phyloP scores from a whole-genome alignment of 106 monocot genomes.

The Platanthera zijinensis region DNA sequence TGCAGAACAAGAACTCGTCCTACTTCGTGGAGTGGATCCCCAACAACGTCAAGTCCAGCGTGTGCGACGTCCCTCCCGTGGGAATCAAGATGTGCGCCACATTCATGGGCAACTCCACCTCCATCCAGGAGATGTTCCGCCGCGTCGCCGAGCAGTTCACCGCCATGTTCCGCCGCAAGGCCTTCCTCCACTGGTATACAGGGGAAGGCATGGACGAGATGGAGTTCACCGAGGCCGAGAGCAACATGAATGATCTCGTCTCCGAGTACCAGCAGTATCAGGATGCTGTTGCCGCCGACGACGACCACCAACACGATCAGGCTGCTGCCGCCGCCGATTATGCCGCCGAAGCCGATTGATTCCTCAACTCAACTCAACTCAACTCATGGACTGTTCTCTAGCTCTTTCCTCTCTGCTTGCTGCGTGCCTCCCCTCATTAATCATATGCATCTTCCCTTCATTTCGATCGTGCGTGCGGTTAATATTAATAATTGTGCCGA shows the following conservation, averaged over 20 bases:
- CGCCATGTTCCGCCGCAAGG: slow-evolving; percentile 65
- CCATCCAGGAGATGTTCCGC: slow-evolving; percentile 49
- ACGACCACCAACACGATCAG: slow-evolving; percentile 20
- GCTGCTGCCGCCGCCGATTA: too few relatives aligned
- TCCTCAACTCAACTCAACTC: too few relatives aligned
- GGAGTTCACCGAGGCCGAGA: slow-evolving; percentile 71
- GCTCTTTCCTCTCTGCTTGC: too few relatives aligned
- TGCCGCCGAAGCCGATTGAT: too few relatives aligned
- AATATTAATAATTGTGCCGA: too few relatives aligned
- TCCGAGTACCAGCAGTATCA: slow-evolving; percentile 41
- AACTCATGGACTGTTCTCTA: too few relatives aligned
- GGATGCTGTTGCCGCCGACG: slow-evolving; percentile 25
- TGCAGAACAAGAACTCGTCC: slow-evolving; percentile 65
- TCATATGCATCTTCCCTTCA: too few relatives aligned
- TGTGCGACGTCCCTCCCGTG: slow-evolving; percentile 42
- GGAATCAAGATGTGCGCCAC: slow-evolving; percentile 20
- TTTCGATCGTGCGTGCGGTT: too few relatives aligned
- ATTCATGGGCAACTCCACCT: slow-evolving; percentile 17
- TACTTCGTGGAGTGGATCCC: slow-evolving; percentile 76
- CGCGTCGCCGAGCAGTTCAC: slow-evolving; percentile 69
- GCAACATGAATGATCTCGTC: slow-evolving; percentile 60
- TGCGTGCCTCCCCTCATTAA: too few relatives aligned
- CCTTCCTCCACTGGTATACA: slow-evolving; percentile 72
- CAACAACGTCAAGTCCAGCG: slow-evolving; percentile 76
- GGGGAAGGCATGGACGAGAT: slow-evolving; percentile 77